These are phyloP conservation scores for Globisporangium recalcitrans DNA, from an alignment of 352 stramenopile genomes.

Conservation along the genomic window DNA sequence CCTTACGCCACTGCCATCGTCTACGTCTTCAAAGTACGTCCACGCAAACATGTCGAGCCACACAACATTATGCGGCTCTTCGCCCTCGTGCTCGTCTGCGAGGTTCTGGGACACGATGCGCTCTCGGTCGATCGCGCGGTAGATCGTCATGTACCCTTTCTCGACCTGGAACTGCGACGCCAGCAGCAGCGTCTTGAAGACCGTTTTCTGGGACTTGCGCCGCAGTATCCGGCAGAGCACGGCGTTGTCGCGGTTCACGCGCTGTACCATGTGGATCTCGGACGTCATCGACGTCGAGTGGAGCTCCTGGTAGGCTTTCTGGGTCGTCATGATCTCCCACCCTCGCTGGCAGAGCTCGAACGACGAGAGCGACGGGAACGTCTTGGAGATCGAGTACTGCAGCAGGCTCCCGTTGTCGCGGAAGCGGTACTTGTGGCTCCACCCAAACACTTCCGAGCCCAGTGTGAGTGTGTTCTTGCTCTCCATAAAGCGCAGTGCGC, in stretches of 20 bases:
- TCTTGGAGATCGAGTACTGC: constrained; percentile 38
- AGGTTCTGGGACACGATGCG: constrained; percentile 20
- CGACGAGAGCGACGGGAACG: constrained; percentile 23
- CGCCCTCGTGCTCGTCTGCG: constrained; percentile 13
- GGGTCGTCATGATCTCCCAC: constrained; percentile 33
- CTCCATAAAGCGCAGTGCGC: constrained; percentile 19
- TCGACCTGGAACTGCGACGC: constrained; percentile 32
- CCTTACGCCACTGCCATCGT: constrained; percentile 4
- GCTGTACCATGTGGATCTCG: constrained; percentile 25
- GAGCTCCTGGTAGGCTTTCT: constrained; percentile 24
- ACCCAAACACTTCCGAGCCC: constrained; percentile 31
- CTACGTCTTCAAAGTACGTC: constrained; percentile 14
- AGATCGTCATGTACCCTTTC: constrained; percentile 31
- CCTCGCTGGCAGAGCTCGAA: constrained; percentile 24
- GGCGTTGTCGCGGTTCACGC: constrained; percentile 31
- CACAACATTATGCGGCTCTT: constrained; percentile 13
- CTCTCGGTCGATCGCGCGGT: constrained; percentile 24
- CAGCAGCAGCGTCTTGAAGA: constrained; percentile 34
- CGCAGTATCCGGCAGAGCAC: constrained; percentile 33
- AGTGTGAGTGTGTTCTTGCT: constrained; percentile 23
- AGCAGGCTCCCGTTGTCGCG: constrained; percentile 15
- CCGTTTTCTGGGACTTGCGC: constrained; percentile 16
- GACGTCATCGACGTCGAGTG: constrained; percentile 31
- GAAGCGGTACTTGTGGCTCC: constrained; percentile 31
- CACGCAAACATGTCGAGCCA: constrained; percentile 25